Evolutionary conservation across 1,139 yeast species (phyloP).

Genomic region (Suhomyces chickasaworum): DNA sequence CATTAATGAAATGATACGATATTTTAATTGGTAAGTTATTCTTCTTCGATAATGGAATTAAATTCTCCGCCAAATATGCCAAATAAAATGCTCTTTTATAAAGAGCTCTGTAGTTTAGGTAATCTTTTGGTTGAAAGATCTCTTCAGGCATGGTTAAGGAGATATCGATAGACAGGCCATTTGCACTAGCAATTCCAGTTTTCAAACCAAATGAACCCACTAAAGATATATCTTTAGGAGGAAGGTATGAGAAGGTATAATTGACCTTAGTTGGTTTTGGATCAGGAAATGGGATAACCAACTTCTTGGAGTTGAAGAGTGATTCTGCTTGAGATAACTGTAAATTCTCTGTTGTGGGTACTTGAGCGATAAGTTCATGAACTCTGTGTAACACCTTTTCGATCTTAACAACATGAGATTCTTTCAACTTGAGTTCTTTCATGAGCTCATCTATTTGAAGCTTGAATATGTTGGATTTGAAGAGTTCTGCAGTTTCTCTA

Average conservation of each 20-base stretch:
- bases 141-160: slow-evolving; percentile 77
- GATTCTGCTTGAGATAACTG: slow-evolving; percentile 55
- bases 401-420: slow-evolving; percentile 61
- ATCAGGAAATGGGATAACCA: slow-evolving; percentile 83
- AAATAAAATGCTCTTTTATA: slow-evolving; percentile 88
- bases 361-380: slow-evolving; percentile 64
- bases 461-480: slow-evolving; percentile 92
- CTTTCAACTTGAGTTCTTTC: slow-evolving; percentile 75
- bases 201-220: slow-evolving; percentile 90
- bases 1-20: slow-evolving; percentile 60
- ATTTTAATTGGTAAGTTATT: slow-evolving; percentile 58
- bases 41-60: slow-evolving; percentile 56
- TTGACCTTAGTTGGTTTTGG: slow-evolving; percentile 76
- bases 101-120: slow-evolving; percentile 82
- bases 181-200: slow-evolving; percentile 67
- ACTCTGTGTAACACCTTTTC: slow-evolving; percentile 79
- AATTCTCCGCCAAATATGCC: slow-evolving; percentile 70
- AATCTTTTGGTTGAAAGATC: slow-evolving; percentile 83
- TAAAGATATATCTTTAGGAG: slow-evolving; percentile 78
- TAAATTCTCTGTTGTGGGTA: slow-evolving; percentile 57
- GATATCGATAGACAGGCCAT: slow-evolving; percentile 71
- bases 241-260: slow-evolving; percentile 66
- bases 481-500: slow-evolving; percentile 88
- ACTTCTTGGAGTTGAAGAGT: slow-evolving; percentile 49
- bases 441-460: slow-evolving; percentile 89